phyloP scores from a whole-genome alignment of 169 alveolate genomes.

The Besnoitia besnoiti region DNA sequence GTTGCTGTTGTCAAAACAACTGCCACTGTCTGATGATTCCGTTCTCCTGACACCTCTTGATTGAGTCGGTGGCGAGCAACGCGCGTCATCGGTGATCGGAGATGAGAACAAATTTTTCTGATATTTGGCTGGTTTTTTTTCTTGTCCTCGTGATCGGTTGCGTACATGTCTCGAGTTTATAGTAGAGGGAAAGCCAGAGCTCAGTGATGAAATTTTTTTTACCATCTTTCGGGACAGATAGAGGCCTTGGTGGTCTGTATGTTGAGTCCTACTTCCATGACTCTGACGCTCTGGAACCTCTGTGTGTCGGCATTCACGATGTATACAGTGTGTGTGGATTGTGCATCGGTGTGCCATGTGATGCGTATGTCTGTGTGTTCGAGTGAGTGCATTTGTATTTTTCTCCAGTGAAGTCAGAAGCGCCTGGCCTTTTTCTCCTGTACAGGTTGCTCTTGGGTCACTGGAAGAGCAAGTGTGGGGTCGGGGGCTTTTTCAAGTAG shows the following conservation, averaged over 20 bases:
- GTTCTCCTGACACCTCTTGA: conserved; percentile 44
- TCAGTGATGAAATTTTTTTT: neutral
- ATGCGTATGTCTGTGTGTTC: neutral
- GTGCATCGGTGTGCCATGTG: too few species aligned
- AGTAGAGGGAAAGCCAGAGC: neutral
- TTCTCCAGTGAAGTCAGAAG: conserved; percentile 43
- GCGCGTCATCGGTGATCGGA: conserved; percentile 30
- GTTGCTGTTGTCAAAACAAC: too few species aligned
- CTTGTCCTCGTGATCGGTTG: neutral
- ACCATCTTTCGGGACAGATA: conserved; percentile 49
- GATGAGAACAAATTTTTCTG: neutral
- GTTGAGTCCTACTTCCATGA: conserved; percentile 23
- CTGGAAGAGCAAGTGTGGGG: conserved; percentile 6
- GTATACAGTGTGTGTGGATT: too few species aligned
- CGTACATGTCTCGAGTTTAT: neutral
- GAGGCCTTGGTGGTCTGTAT: conserved; percentile 13
- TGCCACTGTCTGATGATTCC: neutral
- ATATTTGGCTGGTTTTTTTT: neutral
- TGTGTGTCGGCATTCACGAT: too few species aligned
- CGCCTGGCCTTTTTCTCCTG: neutral
- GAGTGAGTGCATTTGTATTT: neutral
- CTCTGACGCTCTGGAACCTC: conserved; percentile 12
- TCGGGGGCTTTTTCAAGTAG: too few species aligned
- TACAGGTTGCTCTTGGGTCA: conserved; percentile 48
- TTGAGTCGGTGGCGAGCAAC: conserved; percentile 19